Evolutionary conservation across 1,139 yeast genomes (phyloP).

Genomic region (Debaryomyces nepalensis): DNA sequence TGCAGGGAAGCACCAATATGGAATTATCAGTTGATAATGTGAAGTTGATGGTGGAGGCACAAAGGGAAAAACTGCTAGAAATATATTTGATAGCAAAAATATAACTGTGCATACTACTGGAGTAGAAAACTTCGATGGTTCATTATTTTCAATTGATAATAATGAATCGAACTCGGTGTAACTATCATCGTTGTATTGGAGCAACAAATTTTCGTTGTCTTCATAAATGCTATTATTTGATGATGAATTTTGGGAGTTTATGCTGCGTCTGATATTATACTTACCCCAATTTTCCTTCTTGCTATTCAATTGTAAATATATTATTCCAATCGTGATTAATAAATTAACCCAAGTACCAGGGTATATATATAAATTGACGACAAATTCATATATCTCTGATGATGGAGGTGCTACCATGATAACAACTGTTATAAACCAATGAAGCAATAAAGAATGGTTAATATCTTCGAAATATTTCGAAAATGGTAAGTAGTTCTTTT

Average conservation of each 20-base stretch:
- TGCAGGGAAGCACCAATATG: conserved; percentile 62
- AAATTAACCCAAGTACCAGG: conserved; percentile 59
- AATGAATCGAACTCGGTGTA: conserved; percentile 22
- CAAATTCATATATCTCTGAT: conserved; percentile 51
- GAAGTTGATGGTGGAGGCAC: conserved; percentile 51
- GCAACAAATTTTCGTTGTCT: conserved; percentile 15
- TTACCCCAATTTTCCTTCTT: conserved; percentile 40
- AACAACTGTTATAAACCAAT: conserved; percentile 53
- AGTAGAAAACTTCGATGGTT: conserved; percentile 23
- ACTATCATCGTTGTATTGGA: conserved; percentile 14
- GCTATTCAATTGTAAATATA: conserved; percentile 41
- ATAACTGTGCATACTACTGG: conserved; percentile 38
- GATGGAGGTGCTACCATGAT: conserved; percentile 53
- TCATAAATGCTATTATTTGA: conserved; percentile 9
- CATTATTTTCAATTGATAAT: conserved; percentile 24
- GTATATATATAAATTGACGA: conserved; percentile 53
- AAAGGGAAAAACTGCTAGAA: conserved; percentile 61
- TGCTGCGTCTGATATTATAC: conserved; percentile 19
- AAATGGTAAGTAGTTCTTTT: conserved; percentile 74
- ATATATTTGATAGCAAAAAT: conserved; percentile 54
- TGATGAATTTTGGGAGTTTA: conserved; percentile 9
- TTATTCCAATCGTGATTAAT: conserved; percentile 44
- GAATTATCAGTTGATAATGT: conserved; percentile 34
- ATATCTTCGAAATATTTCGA: conserved; percentile 60
- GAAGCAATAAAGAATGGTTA: conserved; percentile 46